Base-by-base conservation (phyloP, 768 basidiomycete genomes). In the Boletus huronensis region DNA sequence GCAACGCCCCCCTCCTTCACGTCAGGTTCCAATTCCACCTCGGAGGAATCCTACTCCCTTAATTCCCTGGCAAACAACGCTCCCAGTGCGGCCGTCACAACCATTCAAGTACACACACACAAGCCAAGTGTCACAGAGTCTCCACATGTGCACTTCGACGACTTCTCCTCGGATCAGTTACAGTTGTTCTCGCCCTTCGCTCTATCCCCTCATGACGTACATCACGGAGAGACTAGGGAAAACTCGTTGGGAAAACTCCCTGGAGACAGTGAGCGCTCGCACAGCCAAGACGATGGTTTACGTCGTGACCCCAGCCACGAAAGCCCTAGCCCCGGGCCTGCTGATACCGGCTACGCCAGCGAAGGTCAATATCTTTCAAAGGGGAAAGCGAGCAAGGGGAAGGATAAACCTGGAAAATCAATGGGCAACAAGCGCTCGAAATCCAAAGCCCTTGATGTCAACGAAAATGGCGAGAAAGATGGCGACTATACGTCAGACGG, bases 41-140 rank as follows among this genome's bases (percentile, higher is more conserved):
- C 77, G 9, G 77, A 78, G 53, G 76, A 75, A 55, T 76, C 74
- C 16, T 72, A 66, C 14, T 68, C 69, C 26, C 68, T 71, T 42
- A 64, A 62, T 58, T 63, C 64, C 17, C 60, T 68, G 17, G 57
- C 26, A 29, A 68, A 61, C 51, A 46, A 35, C 51, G 57, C 48
- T 40, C 53, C 53, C 50, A 61, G 31, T 50, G 58, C 59, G 55
- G 56, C 62, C 31, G 16, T 56, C 25, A 42, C 56, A 8, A 43
- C 50, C 11, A 48, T 61, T 34, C 65, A 64, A 47, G 58, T 58
- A 46, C 70, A 70, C 52, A 46, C 29, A 19, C 64, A 64, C 44
- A 70, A 68, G 25, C 68, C 61, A 19, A 72, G 68, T 43, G 45
- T 70, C 28, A 56, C 58, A 3, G 70, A 70, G 47, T 48, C 61